These are phyloP conservation scores for Plasmodium berghei DNA, from an alignment of 169 alveolate genomes.

Conservation along the genomic window DNA sequence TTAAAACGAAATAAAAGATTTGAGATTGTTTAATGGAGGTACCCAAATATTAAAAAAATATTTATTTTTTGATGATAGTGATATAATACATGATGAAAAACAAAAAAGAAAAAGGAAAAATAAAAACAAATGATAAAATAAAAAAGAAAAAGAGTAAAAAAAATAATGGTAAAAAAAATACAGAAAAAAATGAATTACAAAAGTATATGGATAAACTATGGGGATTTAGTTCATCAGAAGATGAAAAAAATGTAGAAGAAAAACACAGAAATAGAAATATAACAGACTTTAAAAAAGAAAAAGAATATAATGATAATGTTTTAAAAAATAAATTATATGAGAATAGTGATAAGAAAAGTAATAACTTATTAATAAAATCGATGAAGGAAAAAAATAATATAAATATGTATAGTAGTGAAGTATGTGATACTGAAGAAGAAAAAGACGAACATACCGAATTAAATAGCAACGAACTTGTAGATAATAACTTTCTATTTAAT, in stretches of 20 bases:
- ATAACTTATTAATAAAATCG: not conserved
- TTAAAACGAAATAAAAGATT: not conserved
- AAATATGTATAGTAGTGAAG: not conserved
- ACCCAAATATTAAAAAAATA: not conserved
- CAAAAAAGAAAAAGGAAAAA: not conserved
- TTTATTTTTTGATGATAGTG: not conserved
- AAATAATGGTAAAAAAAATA: not conserved
- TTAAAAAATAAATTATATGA: not conserved
- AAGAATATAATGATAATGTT: not conserved
- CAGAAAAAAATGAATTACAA: constrained; percentile 5
- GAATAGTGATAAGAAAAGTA: not conserved
- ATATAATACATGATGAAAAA: not conserved
- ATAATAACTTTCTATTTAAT: not conserved
- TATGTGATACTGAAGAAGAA: too few relatives aligned
- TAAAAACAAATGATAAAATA: not conserved
- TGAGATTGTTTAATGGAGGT: not conserved
- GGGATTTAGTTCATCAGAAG: constrained; percentile 33
- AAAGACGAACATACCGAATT: not conserved
- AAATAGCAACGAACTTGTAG: not conserved
- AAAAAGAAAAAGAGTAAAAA: not conserved
- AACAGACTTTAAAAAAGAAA: not conserved
- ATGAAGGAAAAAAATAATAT: not conserved
- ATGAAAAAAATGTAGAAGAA: not conserved
- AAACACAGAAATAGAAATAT: not conserved
- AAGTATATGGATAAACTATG: constrained; percentile 46